These are phyloP conservation scores for Neurospora sp. DNA, from an alignment of 495 filamentous ascomycete species.

Conservation along the genomic window DNA sequence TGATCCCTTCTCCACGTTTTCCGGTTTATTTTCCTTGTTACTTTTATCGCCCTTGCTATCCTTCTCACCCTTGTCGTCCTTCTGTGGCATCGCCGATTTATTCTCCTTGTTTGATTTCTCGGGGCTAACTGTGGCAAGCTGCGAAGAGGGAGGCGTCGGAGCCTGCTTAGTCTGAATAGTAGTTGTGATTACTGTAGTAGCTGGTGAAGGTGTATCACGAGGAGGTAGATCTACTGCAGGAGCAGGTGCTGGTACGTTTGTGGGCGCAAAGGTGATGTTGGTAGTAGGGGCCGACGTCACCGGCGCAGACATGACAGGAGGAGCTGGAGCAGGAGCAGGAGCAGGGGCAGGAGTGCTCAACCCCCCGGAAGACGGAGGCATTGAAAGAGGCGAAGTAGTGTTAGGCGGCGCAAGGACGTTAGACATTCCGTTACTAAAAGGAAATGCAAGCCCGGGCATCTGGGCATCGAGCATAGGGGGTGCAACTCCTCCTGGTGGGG, in stretches of 20 bases:
- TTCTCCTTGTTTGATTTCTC: neutral
- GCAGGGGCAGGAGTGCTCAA: neutral
- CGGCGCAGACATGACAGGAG: slow-evolving; percentile 2
- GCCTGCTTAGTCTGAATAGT: neutral
- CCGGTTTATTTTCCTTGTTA: neutral
- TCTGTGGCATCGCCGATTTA: neutral
- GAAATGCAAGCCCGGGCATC: slow-evolving; percentile 16
- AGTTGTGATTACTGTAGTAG: slow-evolving; percentile 4
- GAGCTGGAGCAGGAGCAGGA: neutral
- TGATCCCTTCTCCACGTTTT: neutral
- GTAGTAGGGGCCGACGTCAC: neutral
- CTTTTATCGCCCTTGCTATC: neutral
- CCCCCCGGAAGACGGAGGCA: slow-evolving; percentile 4
- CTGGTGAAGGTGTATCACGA: slow-evolving; percentile 1
- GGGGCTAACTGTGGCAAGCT: neutral
- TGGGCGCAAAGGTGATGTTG: neutral
- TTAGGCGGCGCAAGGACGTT: slow-evolving; percentile 37
- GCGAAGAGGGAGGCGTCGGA: slow-evolving; percentile 3
- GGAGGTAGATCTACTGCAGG: neutral
- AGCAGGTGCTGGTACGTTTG: neutral
- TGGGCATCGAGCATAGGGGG: slow-evolving; percentile 14
- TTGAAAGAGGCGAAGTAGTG: slow-evolving; percentile 30
- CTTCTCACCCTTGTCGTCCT: neutral
- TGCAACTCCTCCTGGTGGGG: slow-evolving; percentile 16
- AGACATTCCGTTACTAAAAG: slow-evolving; percentile 14